Percentiles rank a stretch among this genome's conserved stretches.
Evolutionary conservation across 371 early-diverging fungal genomes (phyloP).

Genomic region (Mucor mucedo): DNA sequence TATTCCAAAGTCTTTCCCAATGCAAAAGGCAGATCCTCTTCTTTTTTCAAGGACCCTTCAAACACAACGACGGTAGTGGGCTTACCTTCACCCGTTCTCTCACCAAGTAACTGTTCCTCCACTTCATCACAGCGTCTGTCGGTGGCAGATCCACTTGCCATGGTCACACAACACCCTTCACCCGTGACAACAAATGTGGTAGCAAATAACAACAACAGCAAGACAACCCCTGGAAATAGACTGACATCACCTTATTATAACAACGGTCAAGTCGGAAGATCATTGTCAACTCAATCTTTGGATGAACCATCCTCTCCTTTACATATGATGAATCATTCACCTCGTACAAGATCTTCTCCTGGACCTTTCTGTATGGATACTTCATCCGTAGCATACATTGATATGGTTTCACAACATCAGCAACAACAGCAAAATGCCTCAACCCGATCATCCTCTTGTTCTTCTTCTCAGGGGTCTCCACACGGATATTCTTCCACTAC

Average conservation of each 20-base stretch:
- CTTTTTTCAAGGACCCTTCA: conserved; percentile 14
- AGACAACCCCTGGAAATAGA: conserved; percentile 23
- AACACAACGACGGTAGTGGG: not conserved
- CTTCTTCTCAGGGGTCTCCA: not conserved
- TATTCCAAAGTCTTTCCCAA: conserved; percentile 3
- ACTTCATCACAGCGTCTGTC: conserved; percentile 67
- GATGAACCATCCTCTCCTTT: conserved; percentile 19
- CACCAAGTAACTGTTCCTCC: conserved; percentile 38
- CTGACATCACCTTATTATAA: conserved; percentile 19
- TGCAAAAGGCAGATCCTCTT: not conserved
- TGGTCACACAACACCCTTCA: conserved; percentile 28
- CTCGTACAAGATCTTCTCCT: conserved; percentile 1
- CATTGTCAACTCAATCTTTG: conserved; percentile 3
- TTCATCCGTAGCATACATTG: conserved; percentile 6
- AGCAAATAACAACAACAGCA: conserved; percentile 4
- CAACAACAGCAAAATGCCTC: conserved; percentile 9
- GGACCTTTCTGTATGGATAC: conserved; percentile 3
- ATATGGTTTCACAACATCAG: conserved; percentile 11
- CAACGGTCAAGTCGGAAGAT: not conserved
- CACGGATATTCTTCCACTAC: not conserved
- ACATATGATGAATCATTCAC: conserved; percentile 5
- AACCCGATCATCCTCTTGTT: not conserved
- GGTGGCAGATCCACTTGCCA: conserved; percentile 22
- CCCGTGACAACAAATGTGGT: conserved; percentile 24
- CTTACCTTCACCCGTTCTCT: conserved; percentile 21